Conservation (phyloP, 2,329 filamentous ascomycete species). For the Arthrobotrys pseudoclavata region DNA sequence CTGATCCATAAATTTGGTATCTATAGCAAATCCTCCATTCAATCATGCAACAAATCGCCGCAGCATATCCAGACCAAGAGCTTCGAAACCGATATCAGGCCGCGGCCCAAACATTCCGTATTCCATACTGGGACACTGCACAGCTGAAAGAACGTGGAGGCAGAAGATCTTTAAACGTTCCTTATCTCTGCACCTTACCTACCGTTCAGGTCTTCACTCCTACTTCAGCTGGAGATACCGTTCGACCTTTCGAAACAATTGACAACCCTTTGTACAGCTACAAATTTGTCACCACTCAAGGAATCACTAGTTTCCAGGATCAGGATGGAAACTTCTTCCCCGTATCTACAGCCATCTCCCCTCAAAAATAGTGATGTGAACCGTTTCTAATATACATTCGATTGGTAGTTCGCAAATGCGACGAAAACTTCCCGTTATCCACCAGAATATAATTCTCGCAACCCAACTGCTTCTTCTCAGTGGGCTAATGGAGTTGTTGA, state of each 20-base stretch:
- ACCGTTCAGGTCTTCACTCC: slow-evolving; percentile 63
- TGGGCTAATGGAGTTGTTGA: slow-evolving; percentile 65
- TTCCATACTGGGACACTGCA: slow-evolving; percentile 56
- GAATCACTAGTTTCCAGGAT: slow-evolving; percentile 65
- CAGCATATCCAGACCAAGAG: slow-evolving; percentile 60
- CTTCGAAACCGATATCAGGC: slow-evolving; percentile 38
- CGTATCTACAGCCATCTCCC: slow-evolving; percentile 49
- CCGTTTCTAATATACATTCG: background rate
- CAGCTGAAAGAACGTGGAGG: slow-evolving; percentile 55
- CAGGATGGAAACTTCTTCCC: slow-evolving; percentile 64
- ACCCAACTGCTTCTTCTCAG: slow-evolving; percentile 64
- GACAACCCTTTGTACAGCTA: slow-evolving; percentile 72
- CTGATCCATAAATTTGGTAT: background rate
- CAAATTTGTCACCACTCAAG: slow-evolving; percentile 67
- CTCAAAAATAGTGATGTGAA: slow-evolving; percentile 26
- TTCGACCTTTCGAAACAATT: slow-evolving; percentile 64
- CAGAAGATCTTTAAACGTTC: slow-evolving; percentile 67
- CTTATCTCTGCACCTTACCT: slow-evolving; percentile 63
- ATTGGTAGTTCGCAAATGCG: slow-evolving; percentile 64
- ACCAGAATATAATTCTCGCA: slow-evolving; percentile 59
- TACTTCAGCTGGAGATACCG: slow-evolving; percentile 62
- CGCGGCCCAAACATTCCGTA: slow-evolving; percentile 42
- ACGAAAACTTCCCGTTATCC: slow-evolving; percentile 56
- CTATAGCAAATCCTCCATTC: slow-evolving; percentile 71
- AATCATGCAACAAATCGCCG: slow-evolving; percentile 69